Evolutionary conservation across 2,329 filamentous ascomycete genomes (phyloP).

Genomic region (Torrubiella hemipterigena): DNA sequence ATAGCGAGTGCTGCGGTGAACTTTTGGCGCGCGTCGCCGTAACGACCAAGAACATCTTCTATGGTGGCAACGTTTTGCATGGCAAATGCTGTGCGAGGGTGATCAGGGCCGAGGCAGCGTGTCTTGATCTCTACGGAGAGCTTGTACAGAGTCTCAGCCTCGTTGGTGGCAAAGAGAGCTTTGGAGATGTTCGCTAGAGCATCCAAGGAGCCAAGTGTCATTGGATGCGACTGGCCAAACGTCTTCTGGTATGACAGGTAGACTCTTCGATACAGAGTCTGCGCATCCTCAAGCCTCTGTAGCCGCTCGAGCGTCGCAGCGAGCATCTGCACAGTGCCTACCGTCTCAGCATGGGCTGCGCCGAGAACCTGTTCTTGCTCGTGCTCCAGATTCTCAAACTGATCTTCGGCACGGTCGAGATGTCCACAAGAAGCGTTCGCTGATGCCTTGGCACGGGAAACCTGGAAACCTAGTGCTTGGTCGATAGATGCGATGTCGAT

Average conservation of each 20-base stretch:
- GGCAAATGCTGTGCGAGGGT: slow-evolving; percentile 12
- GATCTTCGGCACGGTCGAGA: slow-evolving; percentile 9
- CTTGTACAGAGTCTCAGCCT: slow-evolving; percentile 14
- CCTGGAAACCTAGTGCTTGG: slow-evolving; percentile 11
- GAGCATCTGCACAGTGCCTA: slow-evolving; percentile 14
- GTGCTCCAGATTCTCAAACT: slow-evolving; percentile 12
- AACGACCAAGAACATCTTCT: slow-evolving; percentile 11
- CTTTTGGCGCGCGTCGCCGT: slow-evolving; percentile 10
- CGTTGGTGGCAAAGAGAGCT: slow-evolving; percentile 13
- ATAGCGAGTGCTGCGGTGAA: slow-evolving; percentile 12
- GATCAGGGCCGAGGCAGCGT: slow-evolving; percentile 10
- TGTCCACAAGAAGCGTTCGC: slow-evolving; percentile 11
- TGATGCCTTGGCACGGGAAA: slow-evolving; percentile 13
- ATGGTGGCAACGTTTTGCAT: slow-evolving; percentile 15
- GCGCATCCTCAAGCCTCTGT: slow-evolving; percentile 13
- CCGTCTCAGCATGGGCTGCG: slow-evolving; percentile 11
- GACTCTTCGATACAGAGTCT: slow-evolving; percentile 12
- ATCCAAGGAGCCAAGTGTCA: slow-evolving; percentile 15
- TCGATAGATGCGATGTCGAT: slow-evolving; percentile 13
- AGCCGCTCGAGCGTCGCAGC: slow-evolving; percentile 12
- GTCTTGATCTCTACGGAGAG: slow-evolving; percentile 14
- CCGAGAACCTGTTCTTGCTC: slow-evolving; percentile 13
- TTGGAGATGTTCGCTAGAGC: slow-evolving; percentile 13
- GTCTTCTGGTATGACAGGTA: slow-evolving; percentile 14
- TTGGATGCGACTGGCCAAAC: slow-evolving; percentile 13